Evolutionary conservation across 2,329 filamentous ascomycete species (phyloP).

Genomic region (Aspergillus sclerotialis): DNA sequence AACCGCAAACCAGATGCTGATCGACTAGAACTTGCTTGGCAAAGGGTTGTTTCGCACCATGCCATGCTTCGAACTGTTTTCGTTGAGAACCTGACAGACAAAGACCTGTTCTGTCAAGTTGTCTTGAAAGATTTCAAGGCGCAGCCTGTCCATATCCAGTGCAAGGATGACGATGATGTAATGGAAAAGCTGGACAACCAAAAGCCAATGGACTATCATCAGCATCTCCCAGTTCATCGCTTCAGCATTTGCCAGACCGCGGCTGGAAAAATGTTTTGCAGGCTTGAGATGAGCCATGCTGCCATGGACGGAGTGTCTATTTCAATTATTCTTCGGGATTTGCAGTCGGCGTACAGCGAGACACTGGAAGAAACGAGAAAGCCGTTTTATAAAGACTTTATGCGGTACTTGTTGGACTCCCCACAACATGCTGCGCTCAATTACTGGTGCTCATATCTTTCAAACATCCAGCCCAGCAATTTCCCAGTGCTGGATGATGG

Average conservation of each 20-base stretch:
- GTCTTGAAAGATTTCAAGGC: slow-evolving; percentile 23
- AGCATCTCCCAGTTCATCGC: slow-evolving; percentile 35
- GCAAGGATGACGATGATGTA: slow-evolving; percentile 21
- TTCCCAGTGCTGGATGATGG: slow-evolving; percentile 31
- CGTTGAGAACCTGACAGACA: slow-evolving; percentile 24
- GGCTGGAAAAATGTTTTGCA: slow-evolving; percentile 33
- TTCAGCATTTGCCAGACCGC: slow-evolving; percentile 40
- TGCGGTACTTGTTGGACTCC: slow-evolving; percentile 21
- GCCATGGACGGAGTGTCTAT: slow-evolving; percentile 48
- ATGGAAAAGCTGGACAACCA: slow-evolving; percentile 23
- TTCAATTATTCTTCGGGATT: slow-evolving; percentile 41
- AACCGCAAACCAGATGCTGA: slow-evolving; percentile 18
- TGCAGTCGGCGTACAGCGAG: slow-evolving; percentile 40
- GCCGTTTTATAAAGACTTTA: slow-evolving; percentile 29
- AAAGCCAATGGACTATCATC: slow-evolving; percentile 16
- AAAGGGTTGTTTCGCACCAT: slow-evolving; percentile 24
- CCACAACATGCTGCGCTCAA: slow-evolving; percentile 21
- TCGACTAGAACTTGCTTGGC: slow-evolving; percentile 23
- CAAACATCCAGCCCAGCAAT: slow-evolving; percentile 25
- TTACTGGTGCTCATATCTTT: slow-evolving; percentile 33
- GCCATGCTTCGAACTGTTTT: slow-evolving; percentile 33
- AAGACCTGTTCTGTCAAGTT: slow-evolving; percentile 27
- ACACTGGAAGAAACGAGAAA: slow-evolving; percentile 30
- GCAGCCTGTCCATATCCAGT: slow-evolving; percentile 22
- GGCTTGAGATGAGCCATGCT: slow-evolving; percentile 46